These are phyloP conservation scores for Cardamine resedifolia DNA, from an alignment of 345 rosid species.

Conservation along the genomic window DNA sequence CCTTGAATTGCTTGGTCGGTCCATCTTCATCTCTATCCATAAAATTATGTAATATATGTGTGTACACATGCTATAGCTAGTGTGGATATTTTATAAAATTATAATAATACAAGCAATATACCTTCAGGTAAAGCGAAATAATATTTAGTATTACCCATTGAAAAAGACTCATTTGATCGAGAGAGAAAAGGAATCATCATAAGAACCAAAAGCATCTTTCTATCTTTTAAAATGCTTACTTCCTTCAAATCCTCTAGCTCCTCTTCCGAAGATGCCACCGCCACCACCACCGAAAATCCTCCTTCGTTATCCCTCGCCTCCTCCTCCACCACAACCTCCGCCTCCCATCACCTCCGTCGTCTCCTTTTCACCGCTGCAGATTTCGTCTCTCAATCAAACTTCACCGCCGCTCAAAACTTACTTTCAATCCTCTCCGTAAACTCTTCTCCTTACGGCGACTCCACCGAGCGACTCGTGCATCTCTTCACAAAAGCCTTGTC, in stretches of 20 bases:
- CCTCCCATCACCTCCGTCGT: slow-evolving; percentile 60
- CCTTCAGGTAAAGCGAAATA: slow-evolving; percentile 38
- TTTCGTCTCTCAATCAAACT: slow-evolving; percentile 64
- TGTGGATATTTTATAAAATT: slow-evolving; percentile 11
- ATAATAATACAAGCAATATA: slow-evolving; percentile 33
- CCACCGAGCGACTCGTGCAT: slow-evolving; percentile 65
- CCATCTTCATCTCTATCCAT: slow-evolving; percentile 34
- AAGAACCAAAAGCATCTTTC: slow-evolving; percentile 38
- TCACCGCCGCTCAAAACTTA: slow-evolving; percentile 70
- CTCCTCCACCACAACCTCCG: slow-evolving; percentile 30
- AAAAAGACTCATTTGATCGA: slow-evolving; percentile 41
- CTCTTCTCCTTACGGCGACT: slow-evolving; percentile 82
- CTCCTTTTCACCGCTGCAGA: slow-evolving; percentile 70
- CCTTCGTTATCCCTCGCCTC: slow-evolving; percentile 34
- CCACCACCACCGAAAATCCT: slow-evolving; percentile 14
- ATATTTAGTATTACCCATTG: slow-evolving; percentile 33
- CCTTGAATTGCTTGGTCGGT: slow-evolving; percentile 41
- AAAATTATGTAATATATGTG: slow-evolving; percentile 8
- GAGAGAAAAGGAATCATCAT: slow-evolving; percentile 40
- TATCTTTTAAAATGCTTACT: slow-evolving; percentile 38
- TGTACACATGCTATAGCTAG: slow-evolving; percentile 23
- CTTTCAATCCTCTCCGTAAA: slow-evolving; percentile 50
- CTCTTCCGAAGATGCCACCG: slow-evolving; percentile 40
- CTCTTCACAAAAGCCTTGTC: slow-evolving; percentile 84
- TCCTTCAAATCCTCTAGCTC: slow-evolving; percentile 40